Conservation (phyloP, 768 basidiomycete genomes). For the Calocera cornea region DNA sequence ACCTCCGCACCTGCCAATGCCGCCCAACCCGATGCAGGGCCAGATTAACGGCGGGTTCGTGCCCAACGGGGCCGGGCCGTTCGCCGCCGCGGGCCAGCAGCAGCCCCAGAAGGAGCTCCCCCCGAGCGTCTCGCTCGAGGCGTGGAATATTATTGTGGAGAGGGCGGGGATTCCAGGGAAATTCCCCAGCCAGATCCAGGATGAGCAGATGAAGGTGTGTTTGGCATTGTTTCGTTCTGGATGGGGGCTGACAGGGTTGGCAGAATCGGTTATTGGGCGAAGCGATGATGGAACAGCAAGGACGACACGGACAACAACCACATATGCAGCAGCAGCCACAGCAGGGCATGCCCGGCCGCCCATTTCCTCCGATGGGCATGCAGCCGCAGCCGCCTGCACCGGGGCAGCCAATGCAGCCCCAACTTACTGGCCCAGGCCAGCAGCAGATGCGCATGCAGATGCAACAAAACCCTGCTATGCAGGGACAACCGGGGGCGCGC, state of each 20-base stretch:
- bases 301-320: conserved; percentile 17
- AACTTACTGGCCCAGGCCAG: conserved; percentile 47
- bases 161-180: background rate
- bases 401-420: conserved; percentile 36
- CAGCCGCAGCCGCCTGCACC: conserved; percentile 22
- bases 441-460: conserved; percentile 29
- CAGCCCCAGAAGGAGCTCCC: background rate
- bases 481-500: conserved; percentile 13
- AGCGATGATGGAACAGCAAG: background rate
- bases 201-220: background rate
- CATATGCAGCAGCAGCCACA: conserved; percentile 17
- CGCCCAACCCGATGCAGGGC: background rate
- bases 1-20: background rate
- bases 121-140: background rate
- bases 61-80: background rate
- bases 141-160: background rate
- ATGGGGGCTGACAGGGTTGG: background rate
- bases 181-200: background rate
- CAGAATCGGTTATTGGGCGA: background rate
- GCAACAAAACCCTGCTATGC: conserved; percentile 28
- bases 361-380: conserved; percentile 4
- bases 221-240: background rate
- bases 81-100: background rate
- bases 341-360: conserved; percentile 36
- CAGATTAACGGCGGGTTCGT: background rate